phyloP scores from a whole-genome alignment of 257 asterid genomes.

The Plantago ovata region DNA sequence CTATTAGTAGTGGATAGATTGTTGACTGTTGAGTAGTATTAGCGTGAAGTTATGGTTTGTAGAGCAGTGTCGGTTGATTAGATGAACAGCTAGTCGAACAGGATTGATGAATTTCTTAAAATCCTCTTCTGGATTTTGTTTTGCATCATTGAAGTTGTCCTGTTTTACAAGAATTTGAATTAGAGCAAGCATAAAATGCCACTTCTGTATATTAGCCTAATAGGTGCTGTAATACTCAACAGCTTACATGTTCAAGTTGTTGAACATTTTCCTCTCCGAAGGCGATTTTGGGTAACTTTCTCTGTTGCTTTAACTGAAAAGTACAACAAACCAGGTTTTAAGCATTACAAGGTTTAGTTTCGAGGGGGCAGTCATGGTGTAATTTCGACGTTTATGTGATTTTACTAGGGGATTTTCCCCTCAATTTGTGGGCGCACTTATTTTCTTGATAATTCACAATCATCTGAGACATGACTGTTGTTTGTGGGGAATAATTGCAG shows the following conservation, averaged over 20 bases:
- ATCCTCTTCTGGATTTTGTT: neutral
- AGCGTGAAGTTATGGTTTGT: neutral
- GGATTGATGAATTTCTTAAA: neutral
- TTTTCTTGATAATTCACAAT: conserved; percentile 4
- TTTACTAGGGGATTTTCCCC: neutral
- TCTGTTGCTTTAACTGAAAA: too few species aligned
- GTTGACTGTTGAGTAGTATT: too few species aligned
- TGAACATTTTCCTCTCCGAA: neutral
- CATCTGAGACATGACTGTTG: conserved; percentile 28
- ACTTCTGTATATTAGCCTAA: too few species aligned
- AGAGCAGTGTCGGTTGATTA: conserved; percentile 10
- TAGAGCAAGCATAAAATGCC: too few species aligned
- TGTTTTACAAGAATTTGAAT: neutral
- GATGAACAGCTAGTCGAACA: conserved; percentile 19
- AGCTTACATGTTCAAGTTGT: too few species aligned
- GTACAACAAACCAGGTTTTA: too few species aligned
- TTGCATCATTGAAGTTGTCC: neutral
- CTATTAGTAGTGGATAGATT: conserved; percentile 2
- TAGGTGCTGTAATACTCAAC: neutral
- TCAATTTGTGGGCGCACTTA: conserved; percentile 19
- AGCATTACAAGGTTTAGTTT: too few species aligned
- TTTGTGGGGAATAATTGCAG: conserved; percentile 55
- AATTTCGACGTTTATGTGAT: neutral
- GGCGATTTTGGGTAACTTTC: too few species aligned
- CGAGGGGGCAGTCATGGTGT: too few species aligned